Conservation (phyloP, 352 stramenopile species). For the Phytopythium boreale region DNA sequence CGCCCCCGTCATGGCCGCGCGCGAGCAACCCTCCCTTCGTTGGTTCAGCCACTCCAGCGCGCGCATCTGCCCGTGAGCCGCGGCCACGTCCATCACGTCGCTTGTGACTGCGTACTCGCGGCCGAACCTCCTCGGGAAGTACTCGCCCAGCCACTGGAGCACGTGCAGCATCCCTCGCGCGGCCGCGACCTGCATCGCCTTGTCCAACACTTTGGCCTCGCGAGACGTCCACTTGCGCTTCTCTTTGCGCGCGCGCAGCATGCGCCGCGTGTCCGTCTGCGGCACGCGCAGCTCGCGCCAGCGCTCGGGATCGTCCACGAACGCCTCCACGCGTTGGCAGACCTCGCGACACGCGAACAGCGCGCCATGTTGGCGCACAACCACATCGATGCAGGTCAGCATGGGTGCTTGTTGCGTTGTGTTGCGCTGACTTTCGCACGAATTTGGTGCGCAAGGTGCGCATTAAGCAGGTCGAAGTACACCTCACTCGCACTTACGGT, state of each 20-base stretch:
- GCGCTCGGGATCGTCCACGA: conserved; percentile 44
- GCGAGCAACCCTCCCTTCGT: conserved; percentile 18
- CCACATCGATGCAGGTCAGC: conserved; percentile 26
- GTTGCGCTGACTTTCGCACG: not conserved
- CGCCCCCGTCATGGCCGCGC: conserved; percentile 1
- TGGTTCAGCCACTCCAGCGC: conserved; percentile 30
- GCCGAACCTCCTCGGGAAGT: not conserved
- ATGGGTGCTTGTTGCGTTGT: not conserved
- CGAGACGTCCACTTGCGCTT: not conserved
- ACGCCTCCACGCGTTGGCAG: conserved; percentile 38
- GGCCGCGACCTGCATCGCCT: conserved; percentile 22
- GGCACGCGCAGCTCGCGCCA: conserved; percentile 31
- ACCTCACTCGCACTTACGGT: not conserved
- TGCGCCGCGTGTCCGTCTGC: conserved; percentile 4
- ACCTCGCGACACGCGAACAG: conserved; percentile 28
- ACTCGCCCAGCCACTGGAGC: conserved; percentile 20
- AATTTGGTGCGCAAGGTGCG: not conserved
- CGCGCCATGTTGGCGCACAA: conserved; percentile 24
- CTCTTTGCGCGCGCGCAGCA: not conserved
- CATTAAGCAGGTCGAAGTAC: not conserved
- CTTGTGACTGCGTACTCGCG: conserved; percentile 1
- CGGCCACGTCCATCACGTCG: conserved; percentile 28
- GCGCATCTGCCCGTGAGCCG: conserved; percentile 22
- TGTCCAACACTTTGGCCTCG: not conserved
- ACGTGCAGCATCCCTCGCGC: conserved; percentile 24